phyloP scores from a whole-genome alignment of 805 yeast genomes.

The Candida nitratophila region DNA sequence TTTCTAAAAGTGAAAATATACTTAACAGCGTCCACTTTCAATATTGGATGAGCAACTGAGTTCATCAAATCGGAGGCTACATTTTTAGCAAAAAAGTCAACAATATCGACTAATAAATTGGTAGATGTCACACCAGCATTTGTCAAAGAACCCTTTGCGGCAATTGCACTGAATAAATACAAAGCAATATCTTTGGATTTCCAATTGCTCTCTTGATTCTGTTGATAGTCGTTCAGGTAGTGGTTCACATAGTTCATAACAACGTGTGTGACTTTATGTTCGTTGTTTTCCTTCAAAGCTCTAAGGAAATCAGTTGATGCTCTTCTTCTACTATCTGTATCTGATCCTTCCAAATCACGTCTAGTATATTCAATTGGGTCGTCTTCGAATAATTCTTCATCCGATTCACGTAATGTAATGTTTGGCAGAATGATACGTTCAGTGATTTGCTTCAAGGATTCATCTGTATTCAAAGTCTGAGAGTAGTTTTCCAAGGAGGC shows the following conservation, averaged over 20 bases:
- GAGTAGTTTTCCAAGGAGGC: constrained; percentile 63
- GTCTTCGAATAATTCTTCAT: constrained; percentile 91
- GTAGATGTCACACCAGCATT: constrained; percentile 82
- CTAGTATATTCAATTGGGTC: constrained; percentile 93
- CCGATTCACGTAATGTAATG: constrained; percentile 75
- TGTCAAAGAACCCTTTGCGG: constrained; percentile 87
- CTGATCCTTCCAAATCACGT: constrained; percentile 92
- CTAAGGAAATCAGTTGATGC: constrained; percentile 89
- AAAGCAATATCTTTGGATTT: constrained; percentile 80
- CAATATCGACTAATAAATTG: constrained; percentile 77
- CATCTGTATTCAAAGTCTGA: constrained; percentile 53
- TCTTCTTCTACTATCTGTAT: constrained; percentile 85
- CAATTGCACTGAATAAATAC: constrained; percentile 79
- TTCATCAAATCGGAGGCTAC: constrained; percentile 77
- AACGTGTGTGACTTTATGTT: constrained; percentile 63
- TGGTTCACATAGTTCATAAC: constrained; percentile 66
- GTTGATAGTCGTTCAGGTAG: constrained; percentile 47
- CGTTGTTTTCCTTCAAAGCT: constrained; percentile 75
- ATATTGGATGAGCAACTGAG: constrained; percentile 57
- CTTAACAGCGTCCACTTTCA: constrained; percentile 88
- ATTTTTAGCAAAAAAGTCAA: constrained; percentile 72
- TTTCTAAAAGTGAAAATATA: constrained; percentile 86
- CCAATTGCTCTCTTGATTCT: constrained; percentile 55
- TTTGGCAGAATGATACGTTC: constrained; percentile 86
- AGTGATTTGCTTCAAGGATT: constrained; percentile 65